Evolutionary conservation across 2,329 filamentous ascomycete genomes (phyloP).

Genomic region (Chaetomium strumarium): DNA sequence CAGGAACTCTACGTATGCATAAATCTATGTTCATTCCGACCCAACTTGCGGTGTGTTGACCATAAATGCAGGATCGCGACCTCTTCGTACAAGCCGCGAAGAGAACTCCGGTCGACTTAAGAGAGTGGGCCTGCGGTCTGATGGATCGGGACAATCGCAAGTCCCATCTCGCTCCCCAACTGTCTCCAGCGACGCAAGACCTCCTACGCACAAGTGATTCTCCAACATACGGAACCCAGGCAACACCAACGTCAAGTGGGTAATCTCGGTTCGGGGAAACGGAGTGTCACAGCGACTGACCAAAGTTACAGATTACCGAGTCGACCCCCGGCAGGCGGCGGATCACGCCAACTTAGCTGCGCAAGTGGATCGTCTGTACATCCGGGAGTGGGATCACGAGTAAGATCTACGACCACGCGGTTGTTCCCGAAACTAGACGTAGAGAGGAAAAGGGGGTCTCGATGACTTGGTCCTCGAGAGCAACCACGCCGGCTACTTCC

Average conservation of each 20-base stretch:
- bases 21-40: neutral
- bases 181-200: conserved; percentile 72
- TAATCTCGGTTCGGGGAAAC: conserved; percentile 62
- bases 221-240: conserved; percentile 45
- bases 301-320: conserved; percentile 39
- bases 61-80: conserved; percentile 65
- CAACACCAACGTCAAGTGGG: conserved; percentile 65
- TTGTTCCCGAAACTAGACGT: conserved; percentile 20
- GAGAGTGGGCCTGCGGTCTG: conserved; percentile 88
- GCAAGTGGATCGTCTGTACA: conserved; percentile 40
- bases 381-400: conserved; percentile 49
- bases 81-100: conserved; percentile 95
- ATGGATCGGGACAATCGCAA: conserved; percentile 95
- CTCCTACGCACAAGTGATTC: conserved; percentile 62
- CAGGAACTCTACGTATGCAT: conserved; percentile 79
- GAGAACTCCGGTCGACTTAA: conserved; percentile 87
- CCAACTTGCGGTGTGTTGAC: conserved; percentile 23
- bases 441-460: neutral
- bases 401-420: conserved; percentile 45
- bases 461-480: neutral
- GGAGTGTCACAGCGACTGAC: conserved; percentile 49
- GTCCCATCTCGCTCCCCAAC: conserved; percentile 78
- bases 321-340: conserved; percentile 49
- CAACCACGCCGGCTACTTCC: neutral
- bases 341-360: conserved; percentile 41